Conservation (phyloP, 2,329 filamentous ascomycete genomes). For the Beauveria scarabaeidicola region DNA sequence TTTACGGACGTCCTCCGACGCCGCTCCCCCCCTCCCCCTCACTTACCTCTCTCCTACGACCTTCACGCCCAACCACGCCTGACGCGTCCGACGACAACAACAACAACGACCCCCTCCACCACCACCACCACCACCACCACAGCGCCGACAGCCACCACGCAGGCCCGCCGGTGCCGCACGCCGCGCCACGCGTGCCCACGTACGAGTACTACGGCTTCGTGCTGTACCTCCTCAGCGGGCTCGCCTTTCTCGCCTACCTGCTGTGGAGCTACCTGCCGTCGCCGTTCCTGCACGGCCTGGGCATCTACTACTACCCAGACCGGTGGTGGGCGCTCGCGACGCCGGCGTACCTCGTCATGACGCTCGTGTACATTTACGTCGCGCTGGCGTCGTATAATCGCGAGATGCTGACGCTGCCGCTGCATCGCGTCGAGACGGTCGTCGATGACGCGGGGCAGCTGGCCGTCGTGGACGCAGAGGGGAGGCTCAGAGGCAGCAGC, state of each 20-base stretch:
- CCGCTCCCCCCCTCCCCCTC: conserved; percentile 88
- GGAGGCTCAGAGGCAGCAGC: conserved; percentile 35
- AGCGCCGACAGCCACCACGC: conserved; percentile 17
- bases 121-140: conserved; percentile 63
- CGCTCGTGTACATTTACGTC: conserved; percentile 86
- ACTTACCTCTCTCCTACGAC: conserved; percentile 81
- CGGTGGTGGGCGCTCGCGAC: conserved; percentile 96
- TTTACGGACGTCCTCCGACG: conserved; percentile 95
- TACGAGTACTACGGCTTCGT: conserved; percentile 99
- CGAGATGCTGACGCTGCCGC: conserved; percentile 73
- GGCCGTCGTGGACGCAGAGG: conserved; percentile 69
- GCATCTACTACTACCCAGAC: conserved; percentile 94
- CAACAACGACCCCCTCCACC: conserved; percentile 50
- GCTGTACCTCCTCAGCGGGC: conserved; percentile 79
- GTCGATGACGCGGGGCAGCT: conserved; percentile 86
- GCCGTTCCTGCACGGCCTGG: conserved; percentile 83
- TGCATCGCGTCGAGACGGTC: conserved; percentile 76
- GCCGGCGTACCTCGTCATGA: conserved; percentile 81
- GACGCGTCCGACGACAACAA: conserved; percentile 85
- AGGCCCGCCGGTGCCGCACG: conserved; percentile 68
- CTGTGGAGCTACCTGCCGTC: conserved; percentile 87
- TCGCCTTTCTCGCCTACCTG: conserved; percentile 66
- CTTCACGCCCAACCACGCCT: conserved; percentile 86
- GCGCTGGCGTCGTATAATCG: conserved; percentile 88
- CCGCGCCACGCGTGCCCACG: conserved; percentile 89